Conservation (phyloP, 805 yeast species). For the Kazachstania bromeliacearum region DNA sequence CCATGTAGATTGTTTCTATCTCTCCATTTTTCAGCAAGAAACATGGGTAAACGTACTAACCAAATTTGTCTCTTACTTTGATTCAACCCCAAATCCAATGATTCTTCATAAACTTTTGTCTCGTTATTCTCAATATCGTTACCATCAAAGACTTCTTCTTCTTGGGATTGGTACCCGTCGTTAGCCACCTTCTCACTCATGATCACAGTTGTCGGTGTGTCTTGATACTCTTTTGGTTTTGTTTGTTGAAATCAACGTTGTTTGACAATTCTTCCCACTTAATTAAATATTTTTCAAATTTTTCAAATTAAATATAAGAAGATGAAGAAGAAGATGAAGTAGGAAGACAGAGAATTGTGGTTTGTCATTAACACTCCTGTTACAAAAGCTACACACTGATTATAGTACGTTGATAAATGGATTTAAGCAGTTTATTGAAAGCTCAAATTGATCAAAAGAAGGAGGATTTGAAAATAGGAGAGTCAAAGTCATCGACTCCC, state of each 20-base stretch:
- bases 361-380: too few relatives aligned
- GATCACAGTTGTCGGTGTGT: too few relatives aligned
- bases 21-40: constrained; percentile 74
- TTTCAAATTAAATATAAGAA: too few relatives aligned
- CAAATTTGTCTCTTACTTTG: constrained; percentile 67
- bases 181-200: constrained; percentile 15
- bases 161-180: constrained; percentile 34
- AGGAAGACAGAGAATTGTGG: background rate
- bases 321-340: constrained; percentile 1
- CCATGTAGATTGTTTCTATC: constrained; percentile 55
- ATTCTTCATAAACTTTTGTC: constrained; percentile 42
- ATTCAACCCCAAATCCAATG: constrained; percentile 65
- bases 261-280: background rate
- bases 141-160: constrained; percentile 37
- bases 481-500: too few relatives aligned
- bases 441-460: too few relatives aligned
- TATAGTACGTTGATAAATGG: too few relatives aligned
- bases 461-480: too few relatives aligned
- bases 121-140: constrained; percentile 35
- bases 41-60: constrained; percentile 86
- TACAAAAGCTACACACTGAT: too few relatives aligned
- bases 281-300: background rate
- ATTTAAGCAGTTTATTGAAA: too few relatives aligned
- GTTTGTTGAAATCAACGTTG: too few relatives aligned
- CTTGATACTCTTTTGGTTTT: too few relatives aligned